Evolutionary conservation across 192 early-diverging fungal genomes (phyloP).

Genomic region (Gonapodya prolifera): DNA sequence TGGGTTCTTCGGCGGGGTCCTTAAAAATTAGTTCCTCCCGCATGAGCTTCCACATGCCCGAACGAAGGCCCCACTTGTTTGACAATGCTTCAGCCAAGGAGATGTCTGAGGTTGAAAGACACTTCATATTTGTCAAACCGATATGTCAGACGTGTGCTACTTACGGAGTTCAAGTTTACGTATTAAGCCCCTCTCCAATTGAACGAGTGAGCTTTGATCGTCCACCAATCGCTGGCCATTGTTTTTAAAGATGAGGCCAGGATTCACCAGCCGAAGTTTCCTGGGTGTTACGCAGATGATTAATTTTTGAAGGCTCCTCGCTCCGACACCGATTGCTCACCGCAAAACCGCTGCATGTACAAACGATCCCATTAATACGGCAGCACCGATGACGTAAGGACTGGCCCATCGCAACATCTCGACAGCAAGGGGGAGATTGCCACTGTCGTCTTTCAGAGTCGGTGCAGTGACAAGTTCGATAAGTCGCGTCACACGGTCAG

Average conservation of each 20-base stretch:
- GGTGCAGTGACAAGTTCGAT: not conserved
- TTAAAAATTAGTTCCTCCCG: not conserved
- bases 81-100: not conserved
- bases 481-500: not conserved
- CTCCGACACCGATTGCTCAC: too few species aligned
- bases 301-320: too few species aligned
- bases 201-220: too few species aligned
- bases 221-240: too few species aligned
- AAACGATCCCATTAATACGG: not conserved
- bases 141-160: not conserved
- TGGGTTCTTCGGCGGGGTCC: not conserved
- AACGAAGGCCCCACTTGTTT: not conserved
- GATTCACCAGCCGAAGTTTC: not conserved
- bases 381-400: not conserved
- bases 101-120: not conserved
- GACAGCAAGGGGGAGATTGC: not conserved
- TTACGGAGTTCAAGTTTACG: not conserved
- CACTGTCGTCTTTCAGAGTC: not conserved
- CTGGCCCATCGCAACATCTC: not conserved
- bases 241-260: too few species aligned
- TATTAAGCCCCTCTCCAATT: not conserved
- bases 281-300: too few species aligned
- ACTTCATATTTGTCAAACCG: not conserved
- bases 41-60: not conserved
- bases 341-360: too few species aligned